These are phyloP conservation scores for Penicillium sumatraense DNA, from an alignment of 2,329 filamentous ascomycete species.

Conservation along the genomic window DNA sequence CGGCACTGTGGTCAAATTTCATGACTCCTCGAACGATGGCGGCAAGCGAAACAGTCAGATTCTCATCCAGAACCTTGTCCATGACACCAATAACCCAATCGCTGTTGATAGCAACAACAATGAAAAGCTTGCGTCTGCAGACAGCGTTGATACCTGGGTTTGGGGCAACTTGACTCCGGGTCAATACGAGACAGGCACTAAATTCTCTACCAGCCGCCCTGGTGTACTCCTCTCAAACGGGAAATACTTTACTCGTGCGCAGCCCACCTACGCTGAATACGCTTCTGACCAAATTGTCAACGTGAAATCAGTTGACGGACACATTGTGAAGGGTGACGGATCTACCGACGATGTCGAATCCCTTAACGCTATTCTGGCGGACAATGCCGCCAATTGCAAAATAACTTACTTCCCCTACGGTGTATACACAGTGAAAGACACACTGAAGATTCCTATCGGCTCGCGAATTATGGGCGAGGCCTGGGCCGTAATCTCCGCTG, in stretches of 20 bases:
- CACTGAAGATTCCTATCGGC: conserved; percentile 66
- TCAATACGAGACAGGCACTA: conserved; percentile 36
- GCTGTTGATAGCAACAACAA: conserved; percentile 32
- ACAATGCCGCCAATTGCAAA: conserved; percentile 24
- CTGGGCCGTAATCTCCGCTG: conserved; percentile 40
- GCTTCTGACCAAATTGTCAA: conserved; percentile 49
- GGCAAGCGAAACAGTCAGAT: conserved; percentile 32
- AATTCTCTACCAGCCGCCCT: conserved; percentile 36
- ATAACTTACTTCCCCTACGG: conserved; percentile 78
- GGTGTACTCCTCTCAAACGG: conserved; percentile 36
- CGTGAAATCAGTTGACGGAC: conserved; percentile 49
- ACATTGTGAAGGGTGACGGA: conserved; percentile 55
- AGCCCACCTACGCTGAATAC: conserved; percentile 53
- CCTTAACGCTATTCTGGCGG: conserved; percentile 24
- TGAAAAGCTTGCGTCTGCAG: conserved; percentile 17
- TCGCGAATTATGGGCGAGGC: conserved; percentile 65
- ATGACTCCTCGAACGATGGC: conserved; percentile 35
- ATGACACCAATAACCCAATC: conserved; percentile 30
- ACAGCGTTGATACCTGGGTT: conserved; percentile 37
- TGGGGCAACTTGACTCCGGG: conserved; percentile 38
- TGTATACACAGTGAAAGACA: conserved; percentile 71
- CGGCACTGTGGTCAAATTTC: conserved; percentile 29
- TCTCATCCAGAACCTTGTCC: conserved; percentile 32
- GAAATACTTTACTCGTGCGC: conserved; percentile 47
- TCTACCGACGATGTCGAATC: conserved; percentile 47